These are phyloP conservation scores for Platanus orientalis DNA, from an alignment of 164 flowering plant species.

Conservation along the genomic window DNA sequence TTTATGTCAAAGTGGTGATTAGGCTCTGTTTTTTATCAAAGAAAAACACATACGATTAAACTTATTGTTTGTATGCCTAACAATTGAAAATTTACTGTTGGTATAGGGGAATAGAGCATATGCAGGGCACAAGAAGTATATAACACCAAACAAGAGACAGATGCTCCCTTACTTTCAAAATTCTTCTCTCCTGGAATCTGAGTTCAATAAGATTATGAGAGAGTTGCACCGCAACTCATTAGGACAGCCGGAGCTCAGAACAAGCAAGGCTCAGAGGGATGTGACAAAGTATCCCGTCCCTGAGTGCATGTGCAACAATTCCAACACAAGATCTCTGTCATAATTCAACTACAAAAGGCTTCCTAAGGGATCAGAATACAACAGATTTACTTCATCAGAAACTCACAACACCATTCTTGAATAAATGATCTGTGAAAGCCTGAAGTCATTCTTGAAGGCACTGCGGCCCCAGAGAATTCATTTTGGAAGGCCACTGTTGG, in stretches of 20 bases:
- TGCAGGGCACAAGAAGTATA: constrained; percentile 91
- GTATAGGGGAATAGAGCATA: constrained; percentile 87
- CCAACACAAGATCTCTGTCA: neutral
- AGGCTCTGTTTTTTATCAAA: neutral
- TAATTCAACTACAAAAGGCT: neutral
- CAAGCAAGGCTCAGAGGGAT: constrained; percentile 70
- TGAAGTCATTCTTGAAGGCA: neutral
- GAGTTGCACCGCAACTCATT: constrained; percentile 72
- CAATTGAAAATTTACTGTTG: constrained; percentile 7
- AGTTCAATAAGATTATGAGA: constrained; percentile 63
- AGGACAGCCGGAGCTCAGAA: constrained; percentile 86
- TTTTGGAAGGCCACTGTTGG: neutral
- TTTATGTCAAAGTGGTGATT: neutral
- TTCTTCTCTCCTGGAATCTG: constrained; percentile 64
- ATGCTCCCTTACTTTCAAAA: constrained; percentile 80
- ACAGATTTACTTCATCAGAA: neutral
- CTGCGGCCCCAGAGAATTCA: neutral
- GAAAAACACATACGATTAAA: neutral
- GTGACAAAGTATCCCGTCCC: constrained; percentile 90
- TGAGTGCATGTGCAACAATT: constrained; percentile 84
- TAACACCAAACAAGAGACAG: constrained; percentile 90
- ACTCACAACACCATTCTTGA: neutral
- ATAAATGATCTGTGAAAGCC: neutral
- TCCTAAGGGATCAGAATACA: neutral
- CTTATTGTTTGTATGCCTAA: neutral